Evolutionary conservation across 176 grass and related monocot species (phyloP), one percentile per base, ranked within the genome.

Genomic region (Oryza meyeriana): DNA sequence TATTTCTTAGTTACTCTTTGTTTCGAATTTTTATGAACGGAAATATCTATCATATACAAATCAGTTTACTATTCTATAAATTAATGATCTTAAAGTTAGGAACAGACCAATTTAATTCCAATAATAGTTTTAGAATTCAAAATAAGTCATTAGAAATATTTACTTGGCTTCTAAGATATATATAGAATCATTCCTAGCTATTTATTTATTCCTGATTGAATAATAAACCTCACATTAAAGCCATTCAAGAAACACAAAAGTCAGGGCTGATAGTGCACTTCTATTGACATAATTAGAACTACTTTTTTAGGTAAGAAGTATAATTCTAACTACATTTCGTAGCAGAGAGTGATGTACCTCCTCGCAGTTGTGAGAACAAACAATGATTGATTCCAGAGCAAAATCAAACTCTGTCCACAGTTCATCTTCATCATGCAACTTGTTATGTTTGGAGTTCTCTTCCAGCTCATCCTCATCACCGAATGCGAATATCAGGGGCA

Each of bases 311-410:
- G 27, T 31, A 3, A 65, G 4, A 78, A 59, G 8, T 40, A 55
- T 36, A 72, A 81, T 58, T 30, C n/a, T 33, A 81, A 71, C 22
- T 40, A 52, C 3, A 66, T 50, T 64, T 36, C 10, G 41, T 27
- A 71, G 58, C 9, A 64, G 26, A 85, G 48, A 5, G 13, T 35
- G 57, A 78, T 27, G 30, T 89, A 89, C 88, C 88, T 86, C 73
- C 8, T 89, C 12, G 34, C 0, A 50, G 8, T 2, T 9, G 11
- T 84, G 70, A 26, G 64, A 16, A 39, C 32, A 63, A 58, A 45
- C 47, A 34, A 73, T 26, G 22, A 30, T 27, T 12, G n/a, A 66
- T 77, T 78, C 45, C 1, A 78, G 3, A 52, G 24, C 73, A 66
- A 45, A 33, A 55, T 73, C 78, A 0, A 6, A 66, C 16, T 89